phyloP scores from a whole-genome alignment of 2,329 filamentous ascomycete species.

The Cercospora berteroae region DNA sequence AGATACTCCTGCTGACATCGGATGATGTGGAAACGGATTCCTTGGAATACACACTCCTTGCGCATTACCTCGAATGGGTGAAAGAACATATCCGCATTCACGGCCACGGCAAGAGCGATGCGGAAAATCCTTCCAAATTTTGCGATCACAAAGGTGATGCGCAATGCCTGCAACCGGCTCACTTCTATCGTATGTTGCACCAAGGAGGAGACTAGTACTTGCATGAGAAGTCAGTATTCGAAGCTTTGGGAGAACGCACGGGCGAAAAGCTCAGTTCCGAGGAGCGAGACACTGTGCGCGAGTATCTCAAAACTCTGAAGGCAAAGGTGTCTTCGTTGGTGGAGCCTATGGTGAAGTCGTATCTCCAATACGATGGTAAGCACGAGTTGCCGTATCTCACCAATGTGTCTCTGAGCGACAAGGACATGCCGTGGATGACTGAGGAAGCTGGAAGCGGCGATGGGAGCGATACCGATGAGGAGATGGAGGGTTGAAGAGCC shows the following conservation, averaged over 20 bases:
- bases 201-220: conserved; percentile 35
- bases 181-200: conserved; percentile 35
- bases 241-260: neutral
- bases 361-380: neutral
- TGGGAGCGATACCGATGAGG: neutral
- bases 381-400: conserved; percentile 8
- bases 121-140: neutral
- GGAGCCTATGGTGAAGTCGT: neutral
- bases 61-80: conserved; percentile 1
- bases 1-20: neutral
- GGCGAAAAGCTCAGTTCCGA: conserved; percentile 1
- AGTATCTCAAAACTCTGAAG: conserved; percentile 9
- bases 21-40: neutral
- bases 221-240: conserved; percentile 19
- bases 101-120: conserved; percentile 10
- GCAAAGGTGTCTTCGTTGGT: neutral
- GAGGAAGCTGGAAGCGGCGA: neutral
- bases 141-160: conserved; percentile 17
- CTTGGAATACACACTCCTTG: neutral
- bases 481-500: neutral
- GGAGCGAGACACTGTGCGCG: neutral
- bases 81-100: conserved; percentile 11
- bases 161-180: conserved; percentile 22
- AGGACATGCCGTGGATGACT: neutral
- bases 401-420: neutral